Percentiles rank a stretch among this genome's conserved stretches.
Evolutionary conservation across 2,329 filamentous ascomycete genomes (phyloP).

Genomic region (Phaeosphaeria sp.): DNA sequence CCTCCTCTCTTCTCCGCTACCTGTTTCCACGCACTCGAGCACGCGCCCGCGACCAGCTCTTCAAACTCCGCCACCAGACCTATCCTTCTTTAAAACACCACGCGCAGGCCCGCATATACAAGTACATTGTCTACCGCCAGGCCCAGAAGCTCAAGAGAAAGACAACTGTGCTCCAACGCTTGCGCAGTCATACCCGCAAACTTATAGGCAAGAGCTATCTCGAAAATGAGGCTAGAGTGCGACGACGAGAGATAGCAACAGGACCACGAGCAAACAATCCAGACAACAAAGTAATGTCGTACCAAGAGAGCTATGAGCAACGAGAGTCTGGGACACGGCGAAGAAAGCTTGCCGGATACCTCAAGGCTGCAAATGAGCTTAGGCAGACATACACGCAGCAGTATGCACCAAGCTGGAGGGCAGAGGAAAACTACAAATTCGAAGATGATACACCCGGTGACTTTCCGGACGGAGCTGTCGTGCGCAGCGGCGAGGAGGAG

Average conservation of each 20-base stretch:
- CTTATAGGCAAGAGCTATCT: slow-evolving; percentile 33
- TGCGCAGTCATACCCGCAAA: slow-evolving; percentile 41
- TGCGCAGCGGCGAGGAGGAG: slow-evolving; percentile 81
- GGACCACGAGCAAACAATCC: slow-evolving; percentile 26
- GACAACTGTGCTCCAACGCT: slow-evolving; percentile 36
- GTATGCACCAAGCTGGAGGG: slow-evolving; percentile 56
- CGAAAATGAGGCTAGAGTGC: slow-evolving; percentile 42
- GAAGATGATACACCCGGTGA: slow-evolving; percentile 69
- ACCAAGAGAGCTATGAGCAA: slow-evolving; percentile 48
- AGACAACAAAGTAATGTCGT: slow-evolving; percentile 32
- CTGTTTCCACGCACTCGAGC: slow-evolving; percentile 71
- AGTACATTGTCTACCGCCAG: slow-evolving; percentile 71
- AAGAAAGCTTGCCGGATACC: slow-evolving; percentile 76
- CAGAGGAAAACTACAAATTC: slow-evolving; percentile 52
- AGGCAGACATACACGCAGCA: slow-evolving; percentile 70
- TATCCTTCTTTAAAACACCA: slow-evolving; percentile 73
- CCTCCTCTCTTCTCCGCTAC: slow-evolving; percentile 63
- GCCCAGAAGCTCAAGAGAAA: slow-evolving; percentile 37
- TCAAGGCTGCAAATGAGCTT: slow-evolving; percentile 75
- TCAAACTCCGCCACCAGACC: slow-evolving; percentile 75
- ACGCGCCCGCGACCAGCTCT: slow-evolving; percentile 69
- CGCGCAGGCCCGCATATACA: slow-evolving; percentile 78
- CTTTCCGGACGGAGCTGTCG: slow-evolving; percentile 85
- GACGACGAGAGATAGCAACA: slow-evolving; percentile 41
- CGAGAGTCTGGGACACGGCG: slow-evolving; percentile 73